Conservation (phyloP, 1,284 basidiomycete genomes). For the Pseudozyma thailandica region DNA sequence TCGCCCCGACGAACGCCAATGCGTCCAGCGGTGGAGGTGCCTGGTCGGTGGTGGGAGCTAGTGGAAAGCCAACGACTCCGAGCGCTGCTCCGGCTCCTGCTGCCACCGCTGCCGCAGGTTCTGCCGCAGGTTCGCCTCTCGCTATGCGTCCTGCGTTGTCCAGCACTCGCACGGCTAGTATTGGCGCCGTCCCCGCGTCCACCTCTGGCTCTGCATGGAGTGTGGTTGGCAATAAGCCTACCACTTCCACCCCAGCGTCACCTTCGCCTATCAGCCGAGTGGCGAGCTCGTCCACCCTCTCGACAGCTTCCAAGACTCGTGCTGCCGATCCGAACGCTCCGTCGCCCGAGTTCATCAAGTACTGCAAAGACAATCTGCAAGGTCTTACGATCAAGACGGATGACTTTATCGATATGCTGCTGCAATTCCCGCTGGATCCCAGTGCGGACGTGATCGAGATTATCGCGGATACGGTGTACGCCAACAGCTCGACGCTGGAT, state of each 20-base stretch:
- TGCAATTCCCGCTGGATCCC: slow-evolving; percentile 68
- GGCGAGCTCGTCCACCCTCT: slow-evolving; percentile 10
- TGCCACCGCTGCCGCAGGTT: slow-evolving; percentile 38
- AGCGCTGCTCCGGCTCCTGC: slow-evolving; percentile 3
- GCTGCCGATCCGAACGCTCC: slow-evolving; percentile 76
- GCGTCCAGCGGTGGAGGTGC: slow-evolving; percentile 72
- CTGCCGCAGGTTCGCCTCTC: slow-evolving; percentile 60
- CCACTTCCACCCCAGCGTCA: slow-evolving; percentile 35
- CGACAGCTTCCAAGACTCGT: not conserved
- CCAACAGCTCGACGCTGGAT: slow-evolving; percentile 91
- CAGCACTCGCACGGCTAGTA: slow-evolving; percentile 15
- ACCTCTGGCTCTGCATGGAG: slow-evolving; percentile 24
- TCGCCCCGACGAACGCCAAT: not conserved
- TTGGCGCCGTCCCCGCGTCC: slow-evolving; percentile 1
- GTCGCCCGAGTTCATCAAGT: slow-evolving; percentile 87
- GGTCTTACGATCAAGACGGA: slow-evolving; percentile 75
- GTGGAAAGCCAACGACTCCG: slow-evolving; percentile 74
- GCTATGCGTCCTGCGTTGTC: slow-evolving; percentile 2
- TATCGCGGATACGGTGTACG: slow-evolving; percentile 75
- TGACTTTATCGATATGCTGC: slow-evolving; percentile 68
- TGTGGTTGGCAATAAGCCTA: slow-evolving; percentile 23
- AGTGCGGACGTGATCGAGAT: slow-evolving; percentile 66
- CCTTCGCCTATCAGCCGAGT: slow-evolving; percentile 49
- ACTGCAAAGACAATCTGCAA: slow-evolving; percentile 87
- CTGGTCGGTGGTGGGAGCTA: slow-evolving; percentile 86